Evolutionary conservation across 257 asterid species (phyloP).

Genomic region (Vinca minor): DNA sequence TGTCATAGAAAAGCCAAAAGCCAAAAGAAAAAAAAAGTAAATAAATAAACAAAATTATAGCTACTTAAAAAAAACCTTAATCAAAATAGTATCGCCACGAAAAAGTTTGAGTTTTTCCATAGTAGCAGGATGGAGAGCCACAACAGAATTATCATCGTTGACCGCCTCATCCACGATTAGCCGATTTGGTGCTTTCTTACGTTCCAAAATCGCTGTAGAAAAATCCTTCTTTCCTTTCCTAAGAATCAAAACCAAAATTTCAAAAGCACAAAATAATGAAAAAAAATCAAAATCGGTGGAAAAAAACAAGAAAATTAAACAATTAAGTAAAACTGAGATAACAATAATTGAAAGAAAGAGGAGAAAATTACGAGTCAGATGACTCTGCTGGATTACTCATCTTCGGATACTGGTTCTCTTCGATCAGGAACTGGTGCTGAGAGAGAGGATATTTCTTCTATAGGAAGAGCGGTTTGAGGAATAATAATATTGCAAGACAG

Average conservation of each 20-base stretch:
- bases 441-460: background rate
- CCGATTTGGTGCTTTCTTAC: constrained; percentile 79
- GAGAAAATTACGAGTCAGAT: constrained; percentile 60
- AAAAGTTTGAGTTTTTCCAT: constrained; percentile 88
- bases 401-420: background rate
- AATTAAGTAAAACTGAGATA: background rate
- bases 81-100: constrained; percentile 72
- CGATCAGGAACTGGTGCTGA: background rate
- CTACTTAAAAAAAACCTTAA: constrained; percentile 47
- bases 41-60: too few relatives aligned
- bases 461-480: background rate
- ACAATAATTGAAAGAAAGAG: background rate
- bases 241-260: constrained; percentile 8
- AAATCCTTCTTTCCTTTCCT: constrained; percentile 77
- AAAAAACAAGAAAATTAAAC: constrained; percentile 9
- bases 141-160: constrained; percentile 79
- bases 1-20: too few relatives aligned
- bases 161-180: constrained; percentile 82
- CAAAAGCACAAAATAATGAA: background rate
- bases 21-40: too few relatives aligned
- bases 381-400: constrained; percentile 75
- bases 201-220: constrained; percentile 80
- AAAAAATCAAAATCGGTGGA: background rate
- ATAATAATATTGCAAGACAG: too few relatives aligned
- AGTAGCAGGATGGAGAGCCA: constrained; percentile 62